Conservation (phyloP, 2,329 filamentous ascomycete genomes). For the Neonectria ditissima region DNA sequence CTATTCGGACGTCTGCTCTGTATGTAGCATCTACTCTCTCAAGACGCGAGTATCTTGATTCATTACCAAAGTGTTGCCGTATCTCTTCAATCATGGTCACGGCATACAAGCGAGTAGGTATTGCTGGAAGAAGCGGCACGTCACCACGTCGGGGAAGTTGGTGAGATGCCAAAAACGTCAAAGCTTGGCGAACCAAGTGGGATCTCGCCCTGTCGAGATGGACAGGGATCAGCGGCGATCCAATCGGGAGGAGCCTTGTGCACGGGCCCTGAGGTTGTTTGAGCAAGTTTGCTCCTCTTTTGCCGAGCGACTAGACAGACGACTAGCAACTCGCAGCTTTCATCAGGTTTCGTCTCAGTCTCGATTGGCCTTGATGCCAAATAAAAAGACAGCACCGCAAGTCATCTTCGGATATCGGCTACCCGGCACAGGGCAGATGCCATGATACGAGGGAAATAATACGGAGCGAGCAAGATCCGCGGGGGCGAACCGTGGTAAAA, state of each 20-base stretch:
- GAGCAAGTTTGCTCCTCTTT: constrained; percentile 52
- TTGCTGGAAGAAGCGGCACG: constrained; percentile 15
- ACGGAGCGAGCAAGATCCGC: neutral
- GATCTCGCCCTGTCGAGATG: constrained; percentile 26
- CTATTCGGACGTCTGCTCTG: neutral
- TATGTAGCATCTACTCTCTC: neutral
- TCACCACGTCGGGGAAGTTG: constrained; percentile 13
- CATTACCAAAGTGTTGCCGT: no score
- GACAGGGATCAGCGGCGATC: constrained; percentile 21
- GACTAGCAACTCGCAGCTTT: neutral
- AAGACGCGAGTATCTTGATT: neutral
- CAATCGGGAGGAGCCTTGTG: constrained; percentile 32
- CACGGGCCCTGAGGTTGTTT: constrained; percentile 51
- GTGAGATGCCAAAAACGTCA: constrained; percentile 6
- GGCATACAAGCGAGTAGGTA: neutral
- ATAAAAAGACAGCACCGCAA: neutral
- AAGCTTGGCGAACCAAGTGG: constrained; percentile 27
- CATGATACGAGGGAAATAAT: neutral
- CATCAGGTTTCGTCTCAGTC: neutral
- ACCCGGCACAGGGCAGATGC: constrained; percentile 11
- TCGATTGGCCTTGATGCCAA: neutral
- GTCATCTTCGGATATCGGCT: constrained; percentile 3
- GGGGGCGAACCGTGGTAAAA: neutral
- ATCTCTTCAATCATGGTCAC: neutral
- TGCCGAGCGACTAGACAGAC: constrained; percentile 9